Evolutionary conservation across 441 rosid genomes (phyloP), one percentile per base, ranked within the genome.

Genomic region (Gossypium trilobum): DNA sequence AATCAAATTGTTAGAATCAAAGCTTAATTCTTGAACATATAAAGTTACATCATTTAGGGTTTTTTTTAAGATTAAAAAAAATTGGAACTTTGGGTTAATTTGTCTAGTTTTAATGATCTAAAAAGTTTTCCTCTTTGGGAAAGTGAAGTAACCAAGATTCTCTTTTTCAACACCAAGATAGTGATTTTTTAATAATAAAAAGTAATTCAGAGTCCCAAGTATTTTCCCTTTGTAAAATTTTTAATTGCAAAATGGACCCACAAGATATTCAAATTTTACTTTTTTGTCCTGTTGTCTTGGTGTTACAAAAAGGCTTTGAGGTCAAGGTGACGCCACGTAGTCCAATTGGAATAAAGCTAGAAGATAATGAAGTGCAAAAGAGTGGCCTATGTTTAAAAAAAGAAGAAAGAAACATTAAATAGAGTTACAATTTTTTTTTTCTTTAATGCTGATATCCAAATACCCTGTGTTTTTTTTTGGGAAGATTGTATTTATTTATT

Each of bases 241-340:
- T 51, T 54, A 70, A 17, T 27, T 61, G 23, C 7, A 8, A 25
- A 5, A 20, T 77, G 78, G 78, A 55, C 83, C 88, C 80, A 73
- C 80, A n/a, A 36, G 39, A 50, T 68, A 19, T 67, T 52, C 39
- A 55, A 46, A 73, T 17, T 76, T 73, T 59, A 54, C 39, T 6
- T 42, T 64, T 42, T 70, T 72, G 70, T 71, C 74, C 36, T 44
- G 72, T 70, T 64, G 20, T 66, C 25, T 61, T 63, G 17, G 63
- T 16, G 33, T 33, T 36, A 17, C 10, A 59, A 16, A 29, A 9
- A 9, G 46, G 72, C 42, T 52, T 27, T 79, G 78, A 77, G 94
- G 94, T 67, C 60, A 69, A 69, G 71, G 75, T 70, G 68, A 11
- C 20, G 90, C 91, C 94, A 87, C 94, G 94, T 86, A 68, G 27